These are phyloP conservation scores for Leccinum ochraceum DNA, from an alignment of 768 basidiomycete species.

Conservation along the genomic window DNA sequence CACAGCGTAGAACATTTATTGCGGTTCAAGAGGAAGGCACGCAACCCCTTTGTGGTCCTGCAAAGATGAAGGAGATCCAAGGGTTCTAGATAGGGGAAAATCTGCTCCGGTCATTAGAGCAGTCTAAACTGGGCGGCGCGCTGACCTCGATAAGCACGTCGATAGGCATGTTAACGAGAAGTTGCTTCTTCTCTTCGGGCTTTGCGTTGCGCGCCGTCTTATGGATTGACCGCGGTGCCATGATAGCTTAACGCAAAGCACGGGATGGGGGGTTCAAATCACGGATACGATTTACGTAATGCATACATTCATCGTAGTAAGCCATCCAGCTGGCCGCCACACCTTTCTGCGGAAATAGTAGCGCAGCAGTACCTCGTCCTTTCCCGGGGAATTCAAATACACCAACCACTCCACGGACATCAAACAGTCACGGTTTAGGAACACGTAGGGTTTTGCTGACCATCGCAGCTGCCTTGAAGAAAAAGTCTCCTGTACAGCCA, in stretches of 20 bases:
- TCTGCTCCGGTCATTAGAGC: slow-evolving; percentile 2
- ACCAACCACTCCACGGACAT: not conserved
- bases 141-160: slow-evolving; percentile 19
- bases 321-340: slow-evolving; percentile 4
- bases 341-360: slow-evolving; percentile 4
- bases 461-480: slow-evolving; percentile 80
- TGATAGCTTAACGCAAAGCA: not conserved
- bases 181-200: not conserved
- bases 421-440: slow-evolving; percentile 61
- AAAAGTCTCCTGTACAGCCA: too few relatives aligned
- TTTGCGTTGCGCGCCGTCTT: not conserved
- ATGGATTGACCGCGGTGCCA: not conserved
- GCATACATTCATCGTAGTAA: slow-evolving; percentile 17
- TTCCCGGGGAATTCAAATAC: slow-evolving; percentile 1
- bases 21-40: too few relatives aligned
- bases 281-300: not conserved
- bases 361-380: slow-evolving; percentile 2
- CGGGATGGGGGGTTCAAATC: not conserved
- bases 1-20: slow-evolving; percentile 23
- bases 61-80: slow-evolving; percentile 34
- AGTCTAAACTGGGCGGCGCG: not conserved
- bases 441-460: slow-evolving; percentile 95
- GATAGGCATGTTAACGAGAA: slow-evolving; percentile 13
- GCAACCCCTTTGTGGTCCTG: slow-evolving; percentile 33
- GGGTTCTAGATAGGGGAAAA: slow-evolving; percentile 22